phyloP scores from a whole-genome alignment of 2,329 filamentous ascomycete species.

The Mariannaea elegans region DNA sequence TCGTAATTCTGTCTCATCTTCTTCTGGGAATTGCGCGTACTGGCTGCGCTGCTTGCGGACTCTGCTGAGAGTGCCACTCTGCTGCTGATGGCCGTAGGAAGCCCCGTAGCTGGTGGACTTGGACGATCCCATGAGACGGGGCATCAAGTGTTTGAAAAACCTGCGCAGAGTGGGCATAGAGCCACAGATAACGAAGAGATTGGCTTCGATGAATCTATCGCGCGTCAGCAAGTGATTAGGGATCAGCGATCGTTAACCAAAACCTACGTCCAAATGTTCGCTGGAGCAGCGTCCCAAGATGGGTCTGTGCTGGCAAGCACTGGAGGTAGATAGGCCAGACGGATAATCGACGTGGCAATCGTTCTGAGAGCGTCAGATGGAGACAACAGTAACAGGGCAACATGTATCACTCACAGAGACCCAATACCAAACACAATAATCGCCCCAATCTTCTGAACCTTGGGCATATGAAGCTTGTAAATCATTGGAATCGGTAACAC shows the following conservation, averaged over 20 bases:
- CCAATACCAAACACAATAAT: constrained; percentile 55
- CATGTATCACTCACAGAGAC: constrained; percentile 36
- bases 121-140: constrained; percentile 35
- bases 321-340: constrained; percentile 37
- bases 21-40: constrained; percentile 28
- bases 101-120: not conserved
- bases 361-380: constrained; percentile 33
- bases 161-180: constrained; percentile 50
- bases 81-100: constrained; percentile 18
- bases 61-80: constrained; percentile 20
- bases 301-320: constrained; percentile 39
- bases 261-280: constrained; percentile 42
- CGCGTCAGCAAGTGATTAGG: not conserved
- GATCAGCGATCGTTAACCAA: not conserved
- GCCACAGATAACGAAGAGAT: constrained; percentile 51
- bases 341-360: constrained; percentile 44
- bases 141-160: constrained; percentile 47
- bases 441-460: constrained; percentile 55
- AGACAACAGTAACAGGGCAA: constrained; percentile 26
- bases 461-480: constrained; percentile 52
- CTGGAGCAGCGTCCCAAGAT: constrained; percentile 42
- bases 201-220: constrained; percentile 48
- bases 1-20: constrained; percentile 22
- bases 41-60: constrained; percentile 25
- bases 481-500: constrained; percentile 56